A percentile compares a stretch with the other conserved stretches of the same genome.
These are phyloP conservation scores for Eimeria praecox DNA, from an alignment of 169 alveolate species.

Conservation along the genomic window DNA sequence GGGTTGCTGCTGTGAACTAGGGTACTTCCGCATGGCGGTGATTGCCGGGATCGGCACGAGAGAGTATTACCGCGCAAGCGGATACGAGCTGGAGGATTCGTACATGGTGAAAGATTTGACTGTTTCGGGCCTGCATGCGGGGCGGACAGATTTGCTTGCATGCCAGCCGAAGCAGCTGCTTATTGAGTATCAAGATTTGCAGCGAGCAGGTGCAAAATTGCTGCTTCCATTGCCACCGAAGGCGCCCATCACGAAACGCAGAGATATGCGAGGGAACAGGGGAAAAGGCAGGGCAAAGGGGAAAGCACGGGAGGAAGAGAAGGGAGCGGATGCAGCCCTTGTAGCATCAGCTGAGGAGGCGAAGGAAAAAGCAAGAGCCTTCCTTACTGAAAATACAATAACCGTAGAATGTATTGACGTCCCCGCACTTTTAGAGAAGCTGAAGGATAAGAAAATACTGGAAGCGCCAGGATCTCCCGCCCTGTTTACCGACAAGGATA, in stretches of 20 bases:
- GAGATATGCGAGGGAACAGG: background rate
- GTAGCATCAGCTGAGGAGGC: conserved; percentile 22
- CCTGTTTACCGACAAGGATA: conserved; percentile 36
- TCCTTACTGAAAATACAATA: conserved; percentile 35
- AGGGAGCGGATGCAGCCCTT: background rate
- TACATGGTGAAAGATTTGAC: conserved; percentile 77
- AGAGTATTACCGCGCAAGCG: conserved; percentile 98
- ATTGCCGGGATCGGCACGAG: conserved; percentile 99
- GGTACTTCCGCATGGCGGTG: conserved; percentile 94
- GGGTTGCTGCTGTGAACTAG: conserved; percentile 34
- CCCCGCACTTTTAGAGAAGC: background rate
- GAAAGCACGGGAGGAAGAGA: background rate
- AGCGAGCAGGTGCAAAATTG: conserved; percentile 17
- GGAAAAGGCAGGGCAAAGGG: background rate
- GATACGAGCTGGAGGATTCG: conserved; percentile 89
- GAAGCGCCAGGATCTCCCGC: background rate
- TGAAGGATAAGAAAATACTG: background rate
- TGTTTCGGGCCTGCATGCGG: conserved; percentile 53
- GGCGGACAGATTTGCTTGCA: conserved; percentile 69
- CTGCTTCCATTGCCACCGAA: conserved; percentile 60
- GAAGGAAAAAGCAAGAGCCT: conserved; percentile 6
- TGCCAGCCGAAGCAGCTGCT: conserved; percentile 55
- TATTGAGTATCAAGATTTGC: conserved; percentile 56
- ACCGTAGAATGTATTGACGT: conserved; percentile 29
- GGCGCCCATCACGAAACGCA: background rate